Base-by-base conservation (phyloP, 2,329 filamentous ascomycete genomes). In the Mycocentrospora acerina region DNA sequence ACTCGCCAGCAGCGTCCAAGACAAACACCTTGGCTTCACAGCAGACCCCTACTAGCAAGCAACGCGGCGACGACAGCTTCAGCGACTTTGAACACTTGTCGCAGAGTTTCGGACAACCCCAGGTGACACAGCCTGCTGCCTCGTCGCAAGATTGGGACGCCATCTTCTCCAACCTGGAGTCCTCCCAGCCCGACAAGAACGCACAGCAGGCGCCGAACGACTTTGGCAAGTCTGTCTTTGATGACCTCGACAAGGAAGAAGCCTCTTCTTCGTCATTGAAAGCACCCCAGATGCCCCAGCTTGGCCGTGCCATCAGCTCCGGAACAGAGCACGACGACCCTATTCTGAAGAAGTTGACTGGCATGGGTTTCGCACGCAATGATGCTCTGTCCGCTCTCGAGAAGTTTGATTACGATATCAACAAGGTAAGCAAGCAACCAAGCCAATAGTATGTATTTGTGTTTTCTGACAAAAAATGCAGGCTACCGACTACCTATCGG, bases 361-460 rank as follows among this genome's bases (percentile, higher is more conserved):
- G 81, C 8, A 95, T 97, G 90, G 91, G 91, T 1, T 97, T 94
- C 63, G 71, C 81, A 4, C 78, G 91, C 19, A 72, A 76, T 7
- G 82, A 88, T 34, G 86, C 89, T 12, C 71, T 96, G 24, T 75
- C 76, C 33, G 91, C 93, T 16, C 71, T 97, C 62, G 91, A 97
- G 74, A 90, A 91, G 67, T 95, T 87, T 65, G 90, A 97, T 71
- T 96, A 97, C 70, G 93, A 96, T 67, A 78, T 96, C 64, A 90
- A 95, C 70, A 89, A 88, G 81, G 91, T 95, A 71, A 46, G 55
- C 43, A 46, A n/a, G n/a, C 9, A 22, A 22, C 19, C 19, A 6
- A 22, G 9, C 19, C 19, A 22, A 6, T 22, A 9, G 5, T 22
- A 22, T 22, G 19, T 9, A 22, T 22, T 22, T 6, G 19, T 22